phyloP scores from a whole-genome alignment of 139 green algal genomes.

The Haematococcus sp. region DNA sequence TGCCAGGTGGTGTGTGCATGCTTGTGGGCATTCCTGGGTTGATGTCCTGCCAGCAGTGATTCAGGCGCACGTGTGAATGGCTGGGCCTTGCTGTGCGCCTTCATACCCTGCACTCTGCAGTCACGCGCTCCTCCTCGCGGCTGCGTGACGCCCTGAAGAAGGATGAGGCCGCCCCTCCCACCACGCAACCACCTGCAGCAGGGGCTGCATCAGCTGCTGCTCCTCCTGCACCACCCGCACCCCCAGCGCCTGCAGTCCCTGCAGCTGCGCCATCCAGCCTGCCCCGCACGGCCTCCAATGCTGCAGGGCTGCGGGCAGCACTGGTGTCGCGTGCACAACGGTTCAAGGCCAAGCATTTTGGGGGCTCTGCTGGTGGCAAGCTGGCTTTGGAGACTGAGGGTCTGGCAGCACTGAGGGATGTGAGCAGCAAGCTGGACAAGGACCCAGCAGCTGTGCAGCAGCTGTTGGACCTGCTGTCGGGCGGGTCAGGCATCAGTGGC shows the following conservation, averaged over 20 bases:
- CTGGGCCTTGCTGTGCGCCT: background rate
- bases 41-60: too few species aligned
- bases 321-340: slow-evolving; percentile 20
- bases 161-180: slow-evolving; percentile 2
- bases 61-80: too few species aligned
- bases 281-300: background rate
- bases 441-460: slow-evolving; percentile 12
- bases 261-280: too few species aligned
- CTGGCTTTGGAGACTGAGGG: slow-evolving; percentile 40
- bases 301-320: slow-evolving; percentile 16
- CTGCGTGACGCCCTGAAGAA: background rate
- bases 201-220: background rate
- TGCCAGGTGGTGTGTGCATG: too few species aligned
- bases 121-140: slow-evolving; percentile 11
- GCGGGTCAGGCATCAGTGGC: background rate
- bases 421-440: slow-evolving; percentile 35
- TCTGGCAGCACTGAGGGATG: slow-evolving; percentile 43
- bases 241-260: too few species aligned
- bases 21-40: too few species aligned
- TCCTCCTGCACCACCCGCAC: slow-evolving; percentile 1
- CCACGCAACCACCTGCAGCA: slow-evolving; percentile 11
- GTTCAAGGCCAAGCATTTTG: slow-evolving; percentile 49
- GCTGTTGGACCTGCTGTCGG: slow-evolving; percentile 50
- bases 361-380: background rate
- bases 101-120: too few species aligned